Conservation (phyloP, 441 rosid species). For the Lagerstroemia fauriei region DNA sequence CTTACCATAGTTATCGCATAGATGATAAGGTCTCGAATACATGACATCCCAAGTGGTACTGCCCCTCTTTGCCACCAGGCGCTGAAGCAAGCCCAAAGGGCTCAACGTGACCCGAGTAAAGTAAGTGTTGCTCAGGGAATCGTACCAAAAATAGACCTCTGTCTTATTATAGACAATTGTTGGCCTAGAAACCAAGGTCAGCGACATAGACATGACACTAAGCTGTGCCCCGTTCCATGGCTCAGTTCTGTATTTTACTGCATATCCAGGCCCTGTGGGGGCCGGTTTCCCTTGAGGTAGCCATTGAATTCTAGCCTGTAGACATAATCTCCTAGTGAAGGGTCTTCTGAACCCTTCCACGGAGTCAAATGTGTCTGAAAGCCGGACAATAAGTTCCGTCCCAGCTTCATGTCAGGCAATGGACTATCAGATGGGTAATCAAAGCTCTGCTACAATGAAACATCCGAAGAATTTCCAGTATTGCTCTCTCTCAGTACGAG, state of each 20-base stretch:
- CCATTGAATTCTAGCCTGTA: neutral
- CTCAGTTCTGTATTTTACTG: neutral
- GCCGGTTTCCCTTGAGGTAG: neutral
- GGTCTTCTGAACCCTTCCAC: slow-evolving; percentile 13
- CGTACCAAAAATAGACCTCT: neutral
- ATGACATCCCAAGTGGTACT: slow-evolving; percentile 5
- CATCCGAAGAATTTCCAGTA: neutral
- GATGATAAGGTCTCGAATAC: neutral
- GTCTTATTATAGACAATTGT: neutral
- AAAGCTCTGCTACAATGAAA: slow-evolving; percentile 24
- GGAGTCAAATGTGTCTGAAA: slow-evolving; percentile 1
- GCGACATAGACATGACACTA: neutral
- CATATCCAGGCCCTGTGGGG: neutral
- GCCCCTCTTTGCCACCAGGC: neutral
- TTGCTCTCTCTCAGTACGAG: neutral
- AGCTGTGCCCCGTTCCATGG: slow-evolving; percentile 16
- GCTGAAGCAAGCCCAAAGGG: neutral
- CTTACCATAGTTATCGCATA: slow-evolving; percentile 15
- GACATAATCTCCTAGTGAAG: slow-evolving; percentile 15
- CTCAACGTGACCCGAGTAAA: neutral
- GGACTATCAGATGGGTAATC: slow-evolving; percentile 22
- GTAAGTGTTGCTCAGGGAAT: neutral
- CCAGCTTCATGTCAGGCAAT: slow-evolving; percentile 8
- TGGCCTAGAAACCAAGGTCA: neutral
- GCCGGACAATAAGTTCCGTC: slow-evolving; percentile 9